These are phyloP conservation scores for Halenospora varia DNA, from an alignment of 495 filamentous ascomycete genomes.

Conservation along the genomic window DNA sequence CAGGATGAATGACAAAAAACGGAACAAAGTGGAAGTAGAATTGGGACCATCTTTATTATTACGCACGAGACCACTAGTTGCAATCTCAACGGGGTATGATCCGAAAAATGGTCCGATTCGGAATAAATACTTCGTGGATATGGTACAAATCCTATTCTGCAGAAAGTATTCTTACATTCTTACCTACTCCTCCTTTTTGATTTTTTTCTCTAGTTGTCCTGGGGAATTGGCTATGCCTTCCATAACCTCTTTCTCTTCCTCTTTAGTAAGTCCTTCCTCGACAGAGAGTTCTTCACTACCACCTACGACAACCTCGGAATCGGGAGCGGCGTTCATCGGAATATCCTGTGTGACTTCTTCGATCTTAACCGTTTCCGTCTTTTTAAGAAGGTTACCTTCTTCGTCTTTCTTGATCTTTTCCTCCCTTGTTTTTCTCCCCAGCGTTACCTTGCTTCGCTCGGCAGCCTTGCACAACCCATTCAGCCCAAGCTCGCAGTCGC, in stretches of 20 bases:
- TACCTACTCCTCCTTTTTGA: conserved; percentile 2
- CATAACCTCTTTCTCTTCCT: conserved; percentile 14
- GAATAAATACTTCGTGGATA: too few relatives aligned
- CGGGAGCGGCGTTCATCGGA: conserved; percentile 25
- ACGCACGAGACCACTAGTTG: conserved; percentile 1
- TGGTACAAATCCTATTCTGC: too few relatives aligned
- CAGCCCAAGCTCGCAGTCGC: conserved; percentile 73
- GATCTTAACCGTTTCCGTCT: conserved; percentile 22
- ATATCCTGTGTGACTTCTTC: conserved; percentile 27
- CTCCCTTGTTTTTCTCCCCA: conserved; percentile 39
- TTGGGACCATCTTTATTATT: neutral
- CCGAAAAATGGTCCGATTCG: neutral
- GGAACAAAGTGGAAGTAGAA: neutral
- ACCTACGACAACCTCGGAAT: conserved; percentile 21
- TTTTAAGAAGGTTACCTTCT: conserved; percentile 20
- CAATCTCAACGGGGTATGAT: too few relatives aligned
- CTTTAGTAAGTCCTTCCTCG: conserved; percentile 11
- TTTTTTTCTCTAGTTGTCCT: conserved; percentile 3
- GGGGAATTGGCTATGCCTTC: conserved; percentile 14
- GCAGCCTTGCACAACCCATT: conserved; percentile 75
- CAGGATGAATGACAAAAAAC: too few relatives aligned
- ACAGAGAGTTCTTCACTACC: conserved; percentile 4
- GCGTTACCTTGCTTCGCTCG: conserved; percentile 47
- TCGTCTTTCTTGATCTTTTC: conserved; percentile 30
- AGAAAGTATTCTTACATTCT: neutral